These are phyloP conservation scores for Trichophyton schoenleinii DNA, from an alignment of 2,329 filamentous ascomycete genomes.

Conservation along the genomic window DNA sequence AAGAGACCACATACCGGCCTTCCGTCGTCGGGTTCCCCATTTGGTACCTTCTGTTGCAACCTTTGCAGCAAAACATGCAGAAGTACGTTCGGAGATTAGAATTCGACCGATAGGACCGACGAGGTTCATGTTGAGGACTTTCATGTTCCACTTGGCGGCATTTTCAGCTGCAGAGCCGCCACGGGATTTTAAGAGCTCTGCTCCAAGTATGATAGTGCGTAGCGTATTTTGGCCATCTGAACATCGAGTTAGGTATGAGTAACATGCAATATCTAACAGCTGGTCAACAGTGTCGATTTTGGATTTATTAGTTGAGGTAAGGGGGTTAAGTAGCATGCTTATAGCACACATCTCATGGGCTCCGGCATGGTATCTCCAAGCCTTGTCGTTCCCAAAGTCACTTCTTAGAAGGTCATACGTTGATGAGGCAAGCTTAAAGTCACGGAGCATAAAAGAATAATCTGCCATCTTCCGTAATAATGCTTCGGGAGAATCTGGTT, in stretches of 20 bases:
- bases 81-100: conserved; percentile 73
- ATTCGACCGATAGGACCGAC: conserved; percentile 65
- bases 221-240: conserved; percentile 66
- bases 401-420: conserved; percentile 81
- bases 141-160: conserved; percentile 71
- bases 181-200: conserved; percentile 72
- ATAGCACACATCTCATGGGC: conserved; percentile 91
- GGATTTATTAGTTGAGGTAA: conserved; percentile 58
- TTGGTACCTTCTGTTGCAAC: conserved; percentile 51
- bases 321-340: conserved; percentile 65
- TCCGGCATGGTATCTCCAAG: conserved; percentile 89
- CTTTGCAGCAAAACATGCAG: conserved; percentile 68
- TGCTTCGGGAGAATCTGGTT: conserved; percentile 71
- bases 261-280: conserved; percentile 79
- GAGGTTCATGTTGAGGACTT: conserved; percentile 66
- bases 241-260: conserved; percentile 83
- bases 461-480: conserved; percentile 88
- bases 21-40: conserved; percentile 63
- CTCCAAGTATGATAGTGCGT: conserved; percentile 59
- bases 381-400: conserved; percentile 90
- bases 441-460: conserved; percentile 91
- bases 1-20: conserved; percentile 80
- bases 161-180: conserved; percentile 73
- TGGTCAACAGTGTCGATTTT: conserved; percentile 71
- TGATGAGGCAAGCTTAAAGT: conserved; percentile 84